Conservation (phyloP, 805 yeast species). For the Starmerella roubikii region DNA sequence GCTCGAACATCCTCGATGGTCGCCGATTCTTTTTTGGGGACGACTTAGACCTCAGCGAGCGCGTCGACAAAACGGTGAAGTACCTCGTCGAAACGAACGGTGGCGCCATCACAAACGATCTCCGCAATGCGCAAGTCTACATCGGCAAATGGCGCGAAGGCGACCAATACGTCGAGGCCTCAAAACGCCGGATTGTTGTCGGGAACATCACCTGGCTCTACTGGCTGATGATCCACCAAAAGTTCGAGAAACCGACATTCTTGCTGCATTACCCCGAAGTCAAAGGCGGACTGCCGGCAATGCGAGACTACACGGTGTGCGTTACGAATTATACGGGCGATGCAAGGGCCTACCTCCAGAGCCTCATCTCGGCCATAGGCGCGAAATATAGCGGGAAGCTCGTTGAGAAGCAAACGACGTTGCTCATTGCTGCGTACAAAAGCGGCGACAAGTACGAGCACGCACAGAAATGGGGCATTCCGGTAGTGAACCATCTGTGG, state of each 20-base stretch:
- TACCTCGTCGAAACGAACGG: constrained; percentile 39
- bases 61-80: constrained; percentile 30
- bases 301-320: constrained; percentile 43
- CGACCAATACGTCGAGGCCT: constrained; percentile 37
- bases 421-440: constrained; percentile 52
- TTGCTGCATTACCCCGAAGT: constrained; percentile 63
- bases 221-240: constrained; percentile 42
- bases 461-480: constrained; percentile 55
- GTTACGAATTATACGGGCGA: constrained; percentile 79
- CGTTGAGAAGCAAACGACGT: constrained; percentile 52
- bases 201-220: constrained; percentile 72
- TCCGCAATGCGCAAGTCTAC: constrained; percentile 33
- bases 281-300: constrained; percentile 36
- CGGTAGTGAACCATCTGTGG: constrained; percentile 73
- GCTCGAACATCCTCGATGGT: constrained; percentile 26
- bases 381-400: constrained; percentile 58
- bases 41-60: constrained; percentile 43
- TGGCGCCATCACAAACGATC: constrained; percentile 33
- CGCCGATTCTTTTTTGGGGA: constrained; percentile 38
- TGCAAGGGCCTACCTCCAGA: constrained; percentile 58
- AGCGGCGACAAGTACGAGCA: constrained; percentile 64
- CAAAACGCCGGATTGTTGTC: constrained; percentile 30
- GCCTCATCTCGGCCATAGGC: constrained; percentile 53
- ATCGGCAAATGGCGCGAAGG: constrained; percentile 55
- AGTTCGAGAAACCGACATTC: constrained; percentile 45